Conservation (phyloP, 306 rosid species). For the Fragaria iinumae region DNA sequence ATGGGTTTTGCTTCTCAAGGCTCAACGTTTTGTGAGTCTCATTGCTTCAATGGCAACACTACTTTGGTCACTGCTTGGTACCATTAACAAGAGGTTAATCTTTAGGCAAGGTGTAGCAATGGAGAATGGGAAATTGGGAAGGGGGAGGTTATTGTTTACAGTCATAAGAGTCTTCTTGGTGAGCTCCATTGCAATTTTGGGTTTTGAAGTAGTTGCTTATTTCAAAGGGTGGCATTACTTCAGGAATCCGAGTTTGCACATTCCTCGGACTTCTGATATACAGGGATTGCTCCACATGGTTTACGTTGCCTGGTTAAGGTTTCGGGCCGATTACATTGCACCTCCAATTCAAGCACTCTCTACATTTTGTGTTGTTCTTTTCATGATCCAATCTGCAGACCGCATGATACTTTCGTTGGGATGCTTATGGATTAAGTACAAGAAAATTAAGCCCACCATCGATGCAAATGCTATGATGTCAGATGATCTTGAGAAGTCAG, state of each 20-base stretch:
- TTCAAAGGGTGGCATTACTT: constrained; percentile 83
- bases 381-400: constrained; percentile 83
- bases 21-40: constrained; percentile 75
- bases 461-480: constrained; percentile 45
- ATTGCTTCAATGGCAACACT: constrained; percentile 61
- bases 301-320: constrained; percentile 74
- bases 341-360: constrained; percentile 76
- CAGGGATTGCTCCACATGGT: constrained; percentile 60
- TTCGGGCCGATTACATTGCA: constrained; percentile 82
- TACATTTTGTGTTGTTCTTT: constrained; percentile 72
- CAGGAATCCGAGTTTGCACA: constrained; percentile 58
- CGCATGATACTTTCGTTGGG: constrained; percentile 80
- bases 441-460: constrained; percentile 69
- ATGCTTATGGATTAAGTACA: constrained; percentile 82
- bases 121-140: constrained; percentile 59
- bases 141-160: constrained; percentile 54
- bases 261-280: constrained; percentile 68
- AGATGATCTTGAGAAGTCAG: constrained; percentile 64
- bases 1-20: constrained; percentile 90
- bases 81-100: constrained; percentile 72
- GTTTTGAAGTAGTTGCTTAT: constrained; percentile 73
- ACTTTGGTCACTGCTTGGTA: constrained; percentile 68
- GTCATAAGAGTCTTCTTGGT: constrained; percentile 66
- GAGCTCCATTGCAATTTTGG: constrained; percentile 61
- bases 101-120: constrained; percentile 50